Base-by-base conservation (phyloP, 2,329 filamentous ascomycete species). In the Talaromyces marneffei region DNA sequence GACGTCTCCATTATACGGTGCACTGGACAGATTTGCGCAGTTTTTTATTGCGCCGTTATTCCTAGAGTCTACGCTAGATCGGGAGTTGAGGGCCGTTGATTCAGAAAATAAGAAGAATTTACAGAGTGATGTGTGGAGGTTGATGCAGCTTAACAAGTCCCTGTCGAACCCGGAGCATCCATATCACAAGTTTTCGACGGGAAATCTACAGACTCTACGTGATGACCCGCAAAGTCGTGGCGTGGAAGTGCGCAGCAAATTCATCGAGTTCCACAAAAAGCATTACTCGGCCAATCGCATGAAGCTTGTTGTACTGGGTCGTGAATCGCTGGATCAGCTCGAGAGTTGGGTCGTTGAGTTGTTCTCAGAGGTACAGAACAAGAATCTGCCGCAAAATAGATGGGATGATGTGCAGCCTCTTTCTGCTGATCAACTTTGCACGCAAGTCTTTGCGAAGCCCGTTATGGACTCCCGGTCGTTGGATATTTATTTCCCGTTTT, bases 81-180 rank as follows among this genome's bases (percentile, higher is more conserved):
- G 92, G 55, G 92, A 97, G 77, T 80, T 97, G 64, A 87, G 84
- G 66, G 92, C 92, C 0, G 92, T 97, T 20, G 92, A 97, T 71
- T 96, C 92, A 4, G 92, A 97, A 75, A 96, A 97, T 78, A 96
- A 96, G 83, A 97, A 97, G 83, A 97, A 97, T 68, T 79, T 97
- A 54, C 92, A 97, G 77, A 93, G 86, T 72, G 92, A 97, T 70
- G 84, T 85, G 60, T 96, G 92, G 91, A 86, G 92, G 16, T 78
- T 96, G 65, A 86, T 93, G 70, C 92, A 97, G 76, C 82, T 97
- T 25, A 89, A 91, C 71, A 96, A 96, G 78, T 88, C 88, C 2
- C 78, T 94, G n/a, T 91, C 91, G 2, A 96, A 93, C 74, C 87
- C 90, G 2, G 85, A 87, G 14, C 92, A 97, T 69, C 92, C 92